Conservation (phyloP, 2,329 filamentous ascomycete genomes). For the Aspergillus phoenicis region DNA sequence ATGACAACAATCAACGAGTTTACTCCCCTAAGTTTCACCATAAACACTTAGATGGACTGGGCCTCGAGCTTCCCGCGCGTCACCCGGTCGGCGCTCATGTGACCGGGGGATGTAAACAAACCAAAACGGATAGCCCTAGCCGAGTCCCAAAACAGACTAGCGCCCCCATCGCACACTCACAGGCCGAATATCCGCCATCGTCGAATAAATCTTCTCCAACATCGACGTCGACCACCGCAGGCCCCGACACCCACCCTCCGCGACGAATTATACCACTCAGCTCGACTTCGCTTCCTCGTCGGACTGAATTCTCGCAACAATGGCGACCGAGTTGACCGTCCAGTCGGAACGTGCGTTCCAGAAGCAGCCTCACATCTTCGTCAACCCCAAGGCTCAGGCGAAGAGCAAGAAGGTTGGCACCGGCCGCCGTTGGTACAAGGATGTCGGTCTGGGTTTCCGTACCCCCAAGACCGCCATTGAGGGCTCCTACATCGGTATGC, state of each 20-base stretch:
- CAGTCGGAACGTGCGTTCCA: slow-evolving; percentile 99
- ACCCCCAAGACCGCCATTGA: slow-evolving; percentile 99
- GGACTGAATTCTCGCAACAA: slow-evolving; percentile 63
- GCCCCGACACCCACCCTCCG: slow-evolving; percentile 36
- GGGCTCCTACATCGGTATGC: slow-evolving; percentile 97
- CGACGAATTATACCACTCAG: slow-evolving; percentile 35
- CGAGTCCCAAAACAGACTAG: slow-evolving; percentile 38
- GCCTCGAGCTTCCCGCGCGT: slow-evolving; percentile 29
- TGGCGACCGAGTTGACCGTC: slow-evolving; percentile 98
- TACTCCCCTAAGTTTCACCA: too few species aligned
- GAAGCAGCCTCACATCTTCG: slow-evolving; percentile 99
- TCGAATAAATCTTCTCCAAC: slow-evolving; percentile 45
- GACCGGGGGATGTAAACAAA: slow-evolving; percentile 47
- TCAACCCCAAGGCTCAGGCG: slow-evolving; percentile 91
- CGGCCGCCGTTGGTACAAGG: slow-evolving; percentile 98
- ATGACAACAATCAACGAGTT: not conserved
- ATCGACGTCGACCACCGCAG: slow-evolving; percentile 42
- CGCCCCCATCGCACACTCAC: slow-evolving; percentile 37
- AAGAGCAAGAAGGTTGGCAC: slow-evolving; percentile 81
- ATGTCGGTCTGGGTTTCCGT: slow-evolving; percentile 98
- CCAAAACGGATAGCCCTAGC: slow-evolving; percentile 44
- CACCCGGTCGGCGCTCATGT: slow-evolving; percentile 31
- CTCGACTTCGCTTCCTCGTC: slow-evolving; percentile 45
- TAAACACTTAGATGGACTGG: not conserved
- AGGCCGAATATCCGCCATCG: slow-evolving; percentile 39